phyloP scores from a whole-genome alignment of 1,139 yeast genomes.

The Chernovozyma aurita region DNA sequence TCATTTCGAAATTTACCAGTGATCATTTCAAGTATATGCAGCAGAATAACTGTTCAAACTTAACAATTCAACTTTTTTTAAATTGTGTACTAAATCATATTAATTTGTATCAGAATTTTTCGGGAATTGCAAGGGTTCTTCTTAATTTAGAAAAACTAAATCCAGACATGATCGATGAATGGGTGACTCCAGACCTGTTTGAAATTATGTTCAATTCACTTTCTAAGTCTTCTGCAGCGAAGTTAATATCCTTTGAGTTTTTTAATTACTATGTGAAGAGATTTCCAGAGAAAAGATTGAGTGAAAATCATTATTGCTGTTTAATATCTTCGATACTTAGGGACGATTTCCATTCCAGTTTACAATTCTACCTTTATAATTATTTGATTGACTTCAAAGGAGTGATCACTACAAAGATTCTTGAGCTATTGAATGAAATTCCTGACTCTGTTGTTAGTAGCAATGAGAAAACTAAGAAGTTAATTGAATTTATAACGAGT shows the following conservation, averaged over 20 bases:
- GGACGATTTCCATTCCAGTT: slow-evolving; percentile 17
- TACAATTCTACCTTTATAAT: slow-evolving; percentile 25
- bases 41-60: slow-evolving; percentile 12
- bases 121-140: slow-evolving; percentile 24
- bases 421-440: slow-evolving; percentile 13
- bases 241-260: slow-evolving; percentile 21
- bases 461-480: slow-evolving; percentile 8
- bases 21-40: slow-evolving; percentile 23
- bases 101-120: slow-evolving; percentile 31
- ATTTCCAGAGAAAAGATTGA: slow-evolving; percentile 7
- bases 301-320: slow-evolving; percentile 15
- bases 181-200: slow-evolving; percentile 30
- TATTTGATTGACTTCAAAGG: slow-evolving; percentile 19
- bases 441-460: slow-evolving; percentile 11
- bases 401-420: slow-evolving; percentile 9
- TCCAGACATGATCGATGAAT: slow-evolving; percentile 13
- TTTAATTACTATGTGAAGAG: slow-evolving; percentile 17
- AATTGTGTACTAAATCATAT: slow-evolving; percentile 38
- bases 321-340: slow-evolving; percentile 26
- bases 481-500: slow-evolving; percentile 6
- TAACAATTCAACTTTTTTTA: slow-evolving; percentile 27
- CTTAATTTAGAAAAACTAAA: slow-evolving; percentile 17
- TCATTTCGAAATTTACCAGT: slow-evolving; percentile 20
- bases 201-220: slow-evolving; percentile 26
- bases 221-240: slow-evolving; percentile 26